phyloP scores from a whole-genome alignment of 768 basidiomycete genomes.

The Macrolepiota fuliginosa region DNA sequence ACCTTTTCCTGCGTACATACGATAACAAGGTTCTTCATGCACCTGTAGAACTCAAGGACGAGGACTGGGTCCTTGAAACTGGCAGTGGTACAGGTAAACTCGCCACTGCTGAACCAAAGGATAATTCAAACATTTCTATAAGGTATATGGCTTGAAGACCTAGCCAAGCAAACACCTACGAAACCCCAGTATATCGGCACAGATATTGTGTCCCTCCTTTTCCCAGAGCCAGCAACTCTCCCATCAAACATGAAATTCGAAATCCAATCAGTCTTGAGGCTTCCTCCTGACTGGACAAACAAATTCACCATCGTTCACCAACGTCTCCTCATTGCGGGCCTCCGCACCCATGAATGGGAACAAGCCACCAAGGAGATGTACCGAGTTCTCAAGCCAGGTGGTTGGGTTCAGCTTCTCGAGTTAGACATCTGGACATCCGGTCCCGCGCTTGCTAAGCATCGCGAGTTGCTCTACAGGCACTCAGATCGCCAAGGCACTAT shows the following conservation, averaged over 20 bases:
- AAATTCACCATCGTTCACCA: constrained; percentile 8
- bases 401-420: constrained; percentile 10
- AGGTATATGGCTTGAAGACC: constrained; percentile 9
- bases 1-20: constrained; percentile 2
- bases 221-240: not conserved
- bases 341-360: constrained; percentile 5
- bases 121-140: not conserved
- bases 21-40: constrained; percentile 3
- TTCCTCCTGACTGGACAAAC: constrained; percentile 4
- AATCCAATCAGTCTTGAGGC: not conserved
- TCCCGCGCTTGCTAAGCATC: constrained; percentile 2
- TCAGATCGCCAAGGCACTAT: not conserved
- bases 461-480: not conserved
- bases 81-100: constrained; percentile 1
- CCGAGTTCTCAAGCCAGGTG: constrained; percentile 8
- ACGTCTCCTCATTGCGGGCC: constrained; percentile 10
- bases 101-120: not conserved
- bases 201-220: not conserved
- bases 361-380: constrained; percentile 6
- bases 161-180: not conserved
- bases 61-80: constrained; percentile 5
- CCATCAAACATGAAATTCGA: constrained; percentile 9
- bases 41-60: not conserved
- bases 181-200: constrained; percentile 2
- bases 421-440: not conserved